Base-by-base conservation (phyloP, 768 basidiomycete species). In the Hericium rajendrae region DNA sequence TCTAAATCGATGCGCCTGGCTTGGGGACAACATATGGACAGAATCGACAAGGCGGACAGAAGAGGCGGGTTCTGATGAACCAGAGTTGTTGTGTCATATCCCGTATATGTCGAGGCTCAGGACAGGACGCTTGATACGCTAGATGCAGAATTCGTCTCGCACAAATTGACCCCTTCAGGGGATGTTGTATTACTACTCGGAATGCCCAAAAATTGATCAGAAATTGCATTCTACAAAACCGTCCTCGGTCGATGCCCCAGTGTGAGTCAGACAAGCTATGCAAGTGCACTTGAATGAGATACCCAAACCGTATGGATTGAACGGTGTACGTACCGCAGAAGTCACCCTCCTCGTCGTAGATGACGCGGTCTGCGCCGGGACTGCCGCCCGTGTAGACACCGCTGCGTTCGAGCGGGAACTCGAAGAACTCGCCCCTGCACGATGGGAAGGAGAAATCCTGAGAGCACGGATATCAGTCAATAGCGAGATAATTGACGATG, bases 311-410 rank as follows among this genome's bases (percentile, higher is more conserved):
- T 46, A 46, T 13, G n/a, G n/a, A 46, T 15, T 6, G n/a, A 46
- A 11, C n/a, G 24, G 18, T 20, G 16, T 15, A 51, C 62, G 40
- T 49, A 67, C 66, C 65, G 51, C 65, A 66, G 56, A 64, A 64
- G 50, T 61, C 58, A 38, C 62, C 60, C 20, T 51, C 18, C 13
- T 41, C 20, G 48, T 65, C 62, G 50, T 60, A 65, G 40, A 65
- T 67, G 38, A 71, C 63, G 10, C 68, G 63, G 57, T 70, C 69
- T 28, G 69, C 67, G 9, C 67, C 68, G 32, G 68, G 66, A 53
- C 63, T 65, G 12, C 62, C 68, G 32, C 66, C 65, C 26, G 51
- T 60, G 60, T 69, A 69, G 32, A 61, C 60, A 12, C 57, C 22
- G 22, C 64, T 60, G 12, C 57, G 50, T 56, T 65, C 56, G n/a